Percentiles rank a stretch among this genome's conserved stretches.
Evolutionary conservation across 352 stramenopile genomes (phyloP).

Genomic region (Globisporangium viniferum): DNA sequence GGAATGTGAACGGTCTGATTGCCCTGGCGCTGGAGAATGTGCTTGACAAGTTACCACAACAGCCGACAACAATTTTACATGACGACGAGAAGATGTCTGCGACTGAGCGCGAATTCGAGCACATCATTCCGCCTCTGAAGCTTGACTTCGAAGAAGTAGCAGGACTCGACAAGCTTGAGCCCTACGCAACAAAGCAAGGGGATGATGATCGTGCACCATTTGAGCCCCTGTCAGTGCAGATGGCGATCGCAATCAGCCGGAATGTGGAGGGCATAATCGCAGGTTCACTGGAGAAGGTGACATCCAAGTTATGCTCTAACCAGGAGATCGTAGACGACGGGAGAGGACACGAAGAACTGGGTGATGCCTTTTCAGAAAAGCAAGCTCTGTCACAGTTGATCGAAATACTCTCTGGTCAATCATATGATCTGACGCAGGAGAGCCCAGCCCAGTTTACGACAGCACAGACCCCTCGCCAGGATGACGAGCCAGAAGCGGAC

Average conservation of each 20-base stretch:
- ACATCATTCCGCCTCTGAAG: constrained; percentile 1
- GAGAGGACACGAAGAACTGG: neutral
- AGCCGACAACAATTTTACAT: too few species aligned
- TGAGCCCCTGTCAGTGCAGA: constrained; percentile 26
- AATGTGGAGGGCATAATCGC: constrained; percentile 39
- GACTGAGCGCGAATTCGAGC: neutral
- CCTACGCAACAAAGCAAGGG: neutral
- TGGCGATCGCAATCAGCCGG: constrained; percentile 35
- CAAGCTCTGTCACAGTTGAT: neutral
- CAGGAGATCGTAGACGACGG: neutral
- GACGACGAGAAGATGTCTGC: neutral
- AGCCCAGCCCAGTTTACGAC: neutral
- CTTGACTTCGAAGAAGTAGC: neutral
- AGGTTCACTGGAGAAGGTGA: constrained; percentile 33
- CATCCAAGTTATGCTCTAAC: constrained; percentile 13
- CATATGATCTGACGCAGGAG: neutral
- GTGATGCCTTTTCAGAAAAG: neutral
- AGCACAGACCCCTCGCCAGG: neutral
- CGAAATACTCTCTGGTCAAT: neutral
- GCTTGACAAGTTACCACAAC: neutral
- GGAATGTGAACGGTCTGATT: constrained; percentile 14
- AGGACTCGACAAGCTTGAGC: neutral
- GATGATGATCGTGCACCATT: constrained; percentile 19
- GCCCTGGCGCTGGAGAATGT: constrained; percentile 9
- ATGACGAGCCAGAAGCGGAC: neutral